Evolutionary conservation across 768 basidiomycete genomes (phyloP).

Genomic region (Tricholoma sp.): DNA sequence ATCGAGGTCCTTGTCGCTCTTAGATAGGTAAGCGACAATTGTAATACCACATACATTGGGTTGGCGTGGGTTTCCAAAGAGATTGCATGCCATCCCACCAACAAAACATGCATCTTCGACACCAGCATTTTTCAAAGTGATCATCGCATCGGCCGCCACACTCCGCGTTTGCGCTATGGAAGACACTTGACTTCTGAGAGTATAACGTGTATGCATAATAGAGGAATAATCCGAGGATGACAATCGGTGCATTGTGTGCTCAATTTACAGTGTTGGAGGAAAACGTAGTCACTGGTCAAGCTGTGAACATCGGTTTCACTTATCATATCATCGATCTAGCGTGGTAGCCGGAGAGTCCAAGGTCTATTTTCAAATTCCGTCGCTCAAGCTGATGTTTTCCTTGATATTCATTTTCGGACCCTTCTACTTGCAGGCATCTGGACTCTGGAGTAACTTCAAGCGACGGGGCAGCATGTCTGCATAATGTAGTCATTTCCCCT

Average conservation of each 20-base stretch:
- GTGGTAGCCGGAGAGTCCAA: too few species aligned
- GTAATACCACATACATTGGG: neutral
- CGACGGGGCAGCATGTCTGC: too few species aligned
- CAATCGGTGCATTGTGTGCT: neutral
- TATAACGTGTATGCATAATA: neutral
- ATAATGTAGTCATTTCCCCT: too few species aligned
- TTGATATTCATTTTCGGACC: too few species aligned
- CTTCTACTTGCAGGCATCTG: too few species aligned
- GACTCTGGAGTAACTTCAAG: too few species aligned
- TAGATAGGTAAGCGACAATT: neutral
- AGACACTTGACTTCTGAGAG: neutral
- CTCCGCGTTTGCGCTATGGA: neutral
- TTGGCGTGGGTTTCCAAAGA: slow-evolving; percentile 3
- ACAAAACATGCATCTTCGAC: slow-evolving; percentile 5
- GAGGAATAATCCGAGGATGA: neutral
- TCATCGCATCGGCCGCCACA: slow-evolving; percentile 3
- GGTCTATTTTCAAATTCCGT: too few species aligned
- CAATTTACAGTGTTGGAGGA: neutral
- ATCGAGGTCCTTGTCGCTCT: slow-evolving; percentile 28
- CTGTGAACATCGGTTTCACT: neutral
- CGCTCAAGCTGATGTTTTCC: too few species aligned
- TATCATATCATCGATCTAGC: too few species aligned
- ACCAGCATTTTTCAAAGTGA: neutral
- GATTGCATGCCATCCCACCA: slow-evolving; percentile 7
- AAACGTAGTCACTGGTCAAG: neutral